Evolutionary conservation across 2,329 filamentous ascomycete genomes (phyloP).

Genomic region (Sclerotinia sclerotiorum): DNA sequence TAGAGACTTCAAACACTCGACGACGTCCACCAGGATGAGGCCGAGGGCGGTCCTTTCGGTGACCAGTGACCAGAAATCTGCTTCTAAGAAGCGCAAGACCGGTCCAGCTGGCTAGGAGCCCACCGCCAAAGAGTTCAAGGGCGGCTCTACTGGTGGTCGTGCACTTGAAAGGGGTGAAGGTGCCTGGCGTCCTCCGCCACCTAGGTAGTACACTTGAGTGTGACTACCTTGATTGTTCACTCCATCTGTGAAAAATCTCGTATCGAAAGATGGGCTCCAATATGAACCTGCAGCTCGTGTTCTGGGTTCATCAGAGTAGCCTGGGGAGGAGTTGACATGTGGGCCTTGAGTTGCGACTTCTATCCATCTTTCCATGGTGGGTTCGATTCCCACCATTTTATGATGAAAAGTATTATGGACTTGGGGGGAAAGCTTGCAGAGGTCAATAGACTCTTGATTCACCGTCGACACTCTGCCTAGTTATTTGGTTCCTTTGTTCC

Average conservation of each 20-base stretch:
- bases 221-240: background rate
- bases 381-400: background rate
- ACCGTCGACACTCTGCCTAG: background rate
- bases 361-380: background rate
- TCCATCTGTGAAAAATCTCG: background rate
- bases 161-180: background rate
- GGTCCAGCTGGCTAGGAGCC: background rate
- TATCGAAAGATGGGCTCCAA: background rate
- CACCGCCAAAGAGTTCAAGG: background rate
- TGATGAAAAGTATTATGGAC: background rate
- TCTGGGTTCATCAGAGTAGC: background rate
- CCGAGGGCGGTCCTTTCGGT: background rate
- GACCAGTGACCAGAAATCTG: background rate
- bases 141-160: background rate
- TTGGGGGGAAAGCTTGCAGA: background rate
- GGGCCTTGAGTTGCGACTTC: background rate
- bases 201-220: too few relatives aligned
- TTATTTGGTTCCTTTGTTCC: background rate
- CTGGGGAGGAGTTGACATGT: background rate
- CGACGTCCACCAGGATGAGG: background rate
- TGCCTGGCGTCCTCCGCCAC: background rate
- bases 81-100: background rate
- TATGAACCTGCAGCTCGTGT: background rate
- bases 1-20: too few relatives aligned
- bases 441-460: background rate